Base-by-base conservation (phyloP, 306 rosid species). In the Lotus japonicus region DNA sequence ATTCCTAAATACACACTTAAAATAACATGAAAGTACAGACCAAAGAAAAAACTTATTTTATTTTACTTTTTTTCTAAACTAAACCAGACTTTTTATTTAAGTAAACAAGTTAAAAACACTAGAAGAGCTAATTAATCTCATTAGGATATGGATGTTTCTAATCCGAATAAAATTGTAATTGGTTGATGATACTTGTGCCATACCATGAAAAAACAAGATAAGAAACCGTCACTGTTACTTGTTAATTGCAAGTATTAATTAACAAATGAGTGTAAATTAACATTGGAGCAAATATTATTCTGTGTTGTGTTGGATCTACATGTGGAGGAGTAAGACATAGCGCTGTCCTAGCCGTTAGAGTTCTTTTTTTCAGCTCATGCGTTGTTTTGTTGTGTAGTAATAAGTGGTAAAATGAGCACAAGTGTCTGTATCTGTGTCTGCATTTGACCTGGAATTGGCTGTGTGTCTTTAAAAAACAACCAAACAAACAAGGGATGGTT, bases 341-440 rank as follows among this genome's bases (percentile, higher is more conserved):
- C 55, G 0, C 36, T 64, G 64, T 35, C 46, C 48, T 79, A 84
- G 88, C 87, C 89, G 95, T 86, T 84, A 64, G n/a, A 49, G 68
- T 53, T 42, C 4, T 43, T 54, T 45, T 68, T 64, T 31, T 57
- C 73, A 63, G 78, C 54, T 64, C n/a, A n/a, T n/a, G 51, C 67
- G 45, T 28, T 17, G 56, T 62, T 77, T 73, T 74, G 81, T 73
- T 79, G 44, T 51, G 50, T 60, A 26, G 49, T 21, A 57, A 21
- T 65, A 42, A 51, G 9, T 36, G 14, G 50, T 31, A 31, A 31
- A 21, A 21, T 31, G 36, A 31, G 36, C 36, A 31, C n/a, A 18
- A 18, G 71, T 60, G 62, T 61, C 35, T 28, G 13, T 7, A 12
- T 16, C 52, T 57, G 7, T 50, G 39, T 55, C 56, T 58, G 19